Percentiles rank a stretch among this genome's conserved stretches.
Evolutionary conservation across 345 rosid species (phyloP).

Genomic region (Eucalyptus lansdowneana): DNA sequence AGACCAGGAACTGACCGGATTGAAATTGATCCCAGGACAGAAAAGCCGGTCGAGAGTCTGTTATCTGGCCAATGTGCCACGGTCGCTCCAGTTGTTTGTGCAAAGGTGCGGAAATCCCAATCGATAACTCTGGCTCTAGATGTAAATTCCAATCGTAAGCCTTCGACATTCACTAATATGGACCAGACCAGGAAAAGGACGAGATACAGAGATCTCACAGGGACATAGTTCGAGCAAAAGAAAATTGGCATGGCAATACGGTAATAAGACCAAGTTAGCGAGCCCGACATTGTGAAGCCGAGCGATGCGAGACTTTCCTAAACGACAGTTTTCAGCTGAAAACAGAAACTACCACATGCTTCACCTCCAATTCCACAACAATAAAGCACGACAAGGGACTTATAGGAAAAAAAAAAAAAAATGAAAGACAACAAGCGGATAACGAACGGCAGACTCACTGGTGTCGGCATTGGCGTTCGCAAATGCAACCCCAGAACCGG

Average conservation of each 20-base stretch:
- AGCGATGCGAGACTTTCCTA: background rate
- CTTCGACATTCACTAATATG: background rate
- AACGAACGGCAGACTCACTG: conserved; percentile 8
- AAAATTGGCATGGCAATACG: background rate
- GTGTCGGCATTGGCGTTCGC: conserved; percentile 2
- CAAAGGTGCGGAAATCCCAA: conserved; percentile 6
- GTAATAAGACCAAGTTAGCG: background rate
- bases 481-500: conserved; percentile 28
- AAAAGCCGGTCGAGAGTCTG: conserved; percentile 2
- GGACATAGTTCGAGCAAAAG: background rate
- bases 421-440: background rate
- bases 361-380: background rate
- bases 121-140: background rate
- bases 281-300: background rate
- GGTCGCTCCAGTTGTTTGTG: conserved; percentile 10
- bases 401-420: fast-evolving
- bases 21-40: conserved; percentile 6
- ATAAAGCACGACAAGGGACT: background rate
- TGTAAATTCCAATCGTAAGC: background rate
- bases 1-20: conserved; percentile 22
- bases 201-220: background rate
- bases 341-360: background rate
- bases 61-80: background rate
- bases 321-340: background rate
- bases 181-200: background rate